Evolutionary conservation across 345 rosid species (phyloP), one percentile per base, ranked within the genome.

Genomic region (Cardiospermum halicacabum): DNA sequence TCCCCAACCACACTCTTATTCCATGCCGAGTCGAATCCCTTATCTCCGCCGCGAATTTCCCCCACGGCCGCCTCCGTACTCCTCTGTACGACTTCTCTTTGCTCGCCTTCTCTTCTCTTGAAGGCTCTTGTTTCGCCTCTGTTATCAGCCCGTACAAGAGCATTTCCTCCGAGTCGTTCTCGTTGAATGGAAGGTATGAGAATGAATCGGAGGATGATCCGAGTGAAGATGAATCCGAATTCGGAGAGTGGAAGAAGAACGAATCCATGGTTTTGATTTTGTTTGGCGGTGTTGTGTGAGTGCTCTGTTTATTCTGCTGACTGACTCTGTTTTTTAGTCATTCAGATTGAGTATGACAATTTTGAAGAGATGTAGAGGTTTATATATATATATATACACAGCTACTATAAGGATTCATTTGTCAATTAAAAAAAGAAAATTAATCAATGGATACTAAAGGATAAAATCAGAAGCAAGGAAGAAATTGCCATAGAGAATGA

Each of bases 111-210:
- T 76, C 73, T 39, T 61, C 65, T 5, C 65, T 70, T 11, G n/a
- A 48, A 0, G 55, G 27, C 72, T 73, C 82, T 27, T 71, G 76
- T 2, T 64, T 69, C n/a, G 73, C 80, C 69, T 77, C 80, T 11
- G 81, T 70, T 18, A 90, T 81, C 15, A 92, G 65, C 0, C 85
- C 86, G 56, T 78, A 84, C 12, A 90, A 85, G 66, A 83, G 90
- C 98, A 92, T 92, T 77, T 92, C 98, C 21, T 88, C 92, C 0
- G 96, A 84, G 73, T 92, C 98, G 57, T 90, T 90, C 69, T 92
- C 98, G 71, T 92, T 81, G 80, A 92, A 92, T 16, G 98, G 97
- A 27, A 92, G 93, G 30, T 54, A 72, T 72, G 30, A 75, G 57
- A 62, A 60, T 58, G 21, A 78, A 43, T n/a, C n/a, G 32, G 80